Percentiles rank a stretch among this genome's conserved stretches.
Evolutionary conservation across 257 asterid genomes (phyloP).

Genomic region (Orobanche coerulescens): DNA sequence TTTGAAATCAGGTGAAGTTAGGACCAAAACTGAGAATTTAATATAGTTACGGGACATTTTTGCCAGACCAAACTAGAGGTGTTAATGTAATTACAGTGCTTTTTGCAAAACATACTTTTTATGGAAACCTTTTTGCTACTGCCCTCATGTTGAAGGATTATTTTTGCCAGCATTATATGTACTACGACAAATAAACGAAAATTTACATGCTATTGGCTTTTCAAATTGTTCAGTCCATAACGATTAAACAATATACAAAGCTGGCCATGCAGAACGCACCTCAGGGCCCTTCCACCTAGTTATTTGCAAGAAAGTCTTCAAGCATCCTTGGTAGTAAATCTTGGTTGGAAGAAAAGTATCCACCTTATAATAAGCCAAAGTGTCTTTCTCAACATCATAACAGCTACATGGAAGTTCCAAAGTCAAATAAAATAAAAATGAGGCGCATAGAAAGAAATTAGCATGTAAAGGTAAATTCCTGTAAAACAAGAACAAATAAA

Average conservation of each 20-base stretch:
- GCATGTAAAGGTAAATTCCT: not conserved
- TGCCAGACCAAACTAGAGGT: too few relatives aligned
- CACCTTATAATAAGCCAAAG: constrained; percentile 77
- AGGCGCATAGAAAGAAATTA: constrained; percentile 5
- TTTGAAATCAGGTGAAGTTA: too few relatives aligned
- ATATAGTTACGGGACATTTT: too few relatives aligned
- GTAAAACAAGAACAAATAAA: not conserved
- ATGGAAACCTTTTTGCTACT: too few relatives aligned
- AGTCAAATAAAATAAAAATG: not conserved
- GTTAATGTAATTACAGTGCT: too few relatives aligned
- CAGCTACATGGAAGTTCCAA: constrained; percentile 41
- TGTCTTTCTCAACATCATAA: constrained; percentile 86
- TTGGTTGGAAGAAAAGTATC: constrained; percentile 76
- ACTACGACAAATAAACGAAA: not conserved
- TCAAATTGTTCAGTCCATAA: constrained; percentile 10
- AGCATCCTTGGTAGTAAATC: constrained; percentile 89
- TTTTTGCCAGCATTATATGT: too few relatives aligned
- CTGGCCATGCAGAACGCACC: constrained; percentile 36
- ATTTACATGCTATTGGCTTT: not conserved
- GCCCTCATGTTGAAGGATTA: too few relatives aligned
- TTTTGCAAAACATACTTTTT: too few relatives aligned
- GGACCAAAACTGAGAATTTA: not conserved
- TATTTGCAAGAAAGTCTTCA: constrained; percentile 80
- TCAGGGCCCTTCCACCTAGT: constrained; percentile 98
- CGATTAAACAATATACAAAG: constrained; percentile 11